These are phyloP conservation scores for Astrephomene gubernaculifera DNA, from an alignment of 139 green algal genomes.

Conservation along the genomic window DNA sequence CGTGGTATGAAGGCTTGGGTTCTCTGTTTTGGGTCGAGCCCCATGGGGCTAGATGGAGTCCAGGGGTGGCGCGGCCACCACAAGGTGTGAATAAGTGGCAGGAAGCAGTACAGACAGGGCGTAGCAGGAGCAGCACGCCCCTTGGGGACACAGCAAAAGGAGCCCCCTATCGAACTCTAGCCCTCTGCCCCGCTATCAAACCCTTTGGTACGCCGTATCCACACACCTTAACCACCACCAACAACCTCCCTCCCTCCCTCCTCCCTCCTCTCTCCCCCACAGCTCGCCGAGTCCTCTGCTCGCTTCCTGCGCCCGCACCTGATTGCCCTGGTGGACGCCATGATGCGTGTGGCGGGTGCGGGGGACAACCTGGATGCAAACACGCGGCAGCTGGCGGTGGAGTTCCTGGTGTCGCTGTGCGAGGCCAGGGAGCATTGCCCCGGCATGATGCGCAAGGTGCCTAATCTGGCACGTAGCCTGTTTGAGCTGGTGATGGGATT, in stretches of 20 bases:
- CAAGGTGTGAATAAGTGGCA: too few species aligned
- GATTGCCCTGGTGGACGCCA: conserved; percentile 81
- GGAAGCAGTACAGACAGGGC: too few species aligned
- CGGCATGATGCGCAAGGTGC: conserved; percentile 96
- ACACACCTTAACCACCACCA: too few species aligned
- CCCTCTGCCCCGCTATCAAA: too few species aligned
- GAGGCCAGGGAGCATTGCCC: conserved; percentile 89
- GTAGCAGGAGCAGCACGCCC: too few species aligned
- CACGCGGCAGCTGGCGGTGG: conserved; percentile 85
- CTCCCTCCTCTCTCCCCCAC: background rate
- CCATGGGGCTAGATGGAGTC: too few species aligned
- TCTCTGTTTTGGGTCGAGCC: too few species aligned
- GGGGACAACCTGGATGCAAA: conserved; percentile 63
- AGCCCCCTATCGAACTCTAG: too few species aligned
- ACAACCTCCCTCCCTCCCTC: background rate
- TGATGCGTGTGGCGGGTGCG: conserved; percentile 78
- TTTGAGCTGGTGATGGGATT: conserved; percentile 91
- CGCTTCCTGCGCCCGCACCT: conserved; percentile 93
- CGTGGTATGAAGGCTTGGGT: too few species aligned
- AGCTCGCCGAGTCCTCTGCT: conserved; percentile 87
- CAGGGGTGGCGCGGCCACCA: too few species aligned
- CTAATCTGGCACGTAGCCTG: conserved; percentile 84
- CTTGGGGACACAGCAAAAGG: too few species aligned
- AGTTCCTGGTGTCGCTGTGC: conserved; percentile 96
- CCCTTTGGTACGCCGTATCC: too few species aligned